These are phyloP conservation scores for Globisporangium acanthophoron DNA, from an alignment of 352 stramenopile genomes.

Conservation along the genomic window DNA sequence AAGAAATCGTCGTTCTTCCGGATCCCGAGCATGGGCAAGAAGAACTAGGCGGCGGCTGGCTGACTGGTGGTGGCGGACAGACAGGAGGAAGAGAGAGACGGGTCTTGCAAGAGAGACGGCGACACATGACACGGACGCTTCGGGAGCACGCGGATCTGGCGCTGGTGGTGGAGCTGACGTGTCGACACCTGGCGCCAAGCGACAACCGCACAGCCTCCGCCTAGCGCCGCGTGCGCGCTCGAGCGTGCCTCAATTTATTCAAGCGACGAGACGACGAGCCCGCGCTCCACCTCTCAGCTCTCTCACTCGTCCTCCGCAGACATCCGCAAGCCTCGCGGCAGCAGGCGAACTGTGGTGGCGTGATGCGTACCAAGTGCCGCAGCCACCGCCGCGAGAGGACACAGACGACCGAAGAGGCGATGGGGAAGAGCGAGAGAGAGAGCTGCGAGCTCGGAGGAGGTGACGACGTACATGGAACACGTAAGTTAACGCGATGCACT, in stretches of 20 bases:
- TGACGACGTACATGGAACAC: not conserved
- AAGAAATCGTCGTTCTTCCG: slow-evolving; percentile 76
- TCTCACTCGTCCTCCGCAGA: not conserved
- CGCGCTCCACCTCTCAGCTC: not conserved
- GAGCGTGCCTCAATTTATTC: slow-evolving; percentile 2
- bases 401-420: not conserved
- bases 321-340: not conserved
- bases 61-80: not conserved
- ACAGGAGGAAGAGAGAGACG: not conserved
- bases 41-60: slow-evolving; percentile 39
- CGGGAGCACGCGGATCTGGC: too few species aligned
- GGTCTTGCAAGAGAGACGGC: not conserved
- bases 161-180: not conserved
- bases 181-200: not conserved
- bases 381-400: not conserved
- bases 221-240: not conserved
- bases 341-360: not conserved
- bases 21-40: slow-evolving; percentile 62
- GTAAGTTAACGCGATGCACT: slow-evolving; percentile 5
- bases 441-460: not conserved
- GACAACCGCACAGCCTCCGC: too few species aligned
- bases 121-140: not conserved
- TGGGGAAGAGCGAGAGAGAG: not conserved
- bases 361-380: not conserved
- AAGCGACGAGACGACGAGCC: slow-evolving; percentile 2